Percentiles rank a stretch among this genome's conserved stretches.
These are phyloP conservation scores for Zoysia pacifica DNA, from an alignment of 176 grass and related monocot genomes.

Conservation along the genomic window DNA sequence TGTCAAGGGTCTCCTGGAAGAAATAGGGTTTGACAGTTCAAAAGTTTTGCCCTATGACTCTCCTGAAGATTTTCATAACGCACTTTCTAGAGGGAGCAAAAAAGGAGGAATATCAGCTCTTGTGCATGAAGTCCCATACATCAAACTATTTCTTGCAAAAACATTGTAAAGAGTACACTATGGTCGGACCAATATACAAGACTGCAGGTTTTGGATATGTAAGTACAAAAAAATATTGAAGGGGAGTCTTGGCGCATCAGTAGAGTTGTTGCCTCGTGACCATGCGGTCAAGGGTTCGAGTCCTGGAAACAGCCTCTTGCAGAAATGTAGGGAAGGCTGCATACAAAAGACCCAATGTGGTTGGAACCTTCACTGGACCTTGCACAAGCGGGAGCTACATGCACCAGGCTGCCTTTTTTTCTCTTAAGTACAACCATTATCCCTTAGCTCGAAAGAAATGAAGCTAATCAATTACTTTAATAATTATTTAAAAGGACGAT, in stretches of 20 bases:
- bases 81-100: constrained; percentile 55
- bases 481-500: too few species aligned
- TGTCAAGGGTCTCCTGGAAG: constrained; percentile 44
- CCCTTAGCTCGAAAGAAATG: neutral
- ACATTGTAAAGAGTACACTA: constrained; percentile 46
- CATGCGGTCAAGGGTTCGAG: too few species aligned
- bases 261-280: too few species aligned
- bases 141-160: constrained; percentile 56
- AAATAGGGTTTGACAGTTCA: constrained; percentile 43
- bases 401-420: too few species aligned
- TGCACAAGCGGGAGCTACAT: too few species aligned
- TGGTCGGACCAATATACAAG: constrained; percentile 67
- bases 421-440: neutral
- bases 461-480: neutral
- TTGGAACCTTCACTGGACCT: too few species aligned
- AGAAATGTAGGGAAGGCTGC: too few species aligned
- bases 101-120: constrained; percentile 61
- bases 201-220: constrained; percentile 61
- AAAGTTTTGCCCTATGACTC: constrained; percentile 39
- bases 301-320: too few species aligned
- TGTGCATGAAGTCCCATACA: constrained; percentile 54
- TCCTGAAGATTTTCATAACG: constrained; percentile 21
- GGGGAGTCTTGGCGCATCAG: too few species aligned
- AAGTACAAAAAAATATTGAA: constrained; percentile 20
- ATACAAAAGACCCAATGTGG: too few species aligned